Evolutionary conservation across 2,329 filamentous ascomycete genomes (phyloP).

Genomic region (Stagonosporopsis vannaccii): DNA sequence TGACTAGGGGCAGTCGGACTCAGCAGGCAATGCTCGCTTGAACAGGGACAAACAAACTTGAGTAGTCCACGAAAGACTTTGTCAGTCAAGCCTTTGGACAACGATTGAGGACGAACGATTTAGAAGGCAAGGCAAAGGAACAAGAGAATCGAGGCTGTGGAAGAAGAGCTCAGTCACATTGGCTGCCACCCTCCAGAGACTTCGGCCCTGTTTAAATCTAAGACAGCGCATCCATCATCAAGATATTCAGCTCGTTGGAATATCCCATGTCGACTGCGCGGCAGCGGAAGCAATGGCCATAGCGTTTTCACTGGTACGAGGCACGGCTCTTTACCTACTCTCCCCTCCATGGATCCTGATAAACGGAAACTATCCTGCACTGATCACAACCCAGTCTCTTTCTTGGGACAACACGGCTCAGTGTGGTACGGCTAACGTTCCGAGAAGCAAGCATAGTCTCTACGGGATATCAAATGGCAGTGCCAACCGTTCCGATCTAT

Average conservation of each 20-base stretch:
- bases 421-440: slow-evolving; percentile 4
- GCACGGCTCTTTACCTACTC: slow-evolving; percentile 3
- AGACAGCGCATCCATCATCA: slow-evolving; percentile 20
- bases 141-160: slow-evolving; percentile 30
- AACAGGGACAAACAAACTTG: slow-evolving; percentile 45
- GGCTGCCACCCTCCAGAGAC: slow-evolving; percentile 6
- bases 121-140: slow-evolving; percentile 22
- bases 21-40: slow-evolving; percentile 31
- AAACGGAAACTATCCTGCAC: slow-evolving; percentile 23
- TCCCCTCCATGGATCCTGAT: slow-evolving; percentile 21
- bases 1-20: slow-evolving; percentile 19
- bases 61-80: slow-evolving; percentile 27
- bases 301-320: slow-evolving; percentile 22
- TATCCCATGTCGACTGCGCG: slow-evolving; percentile 21
- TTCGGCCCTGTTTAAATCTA: slow-evolving; percentile 23
- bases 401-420: background rate
- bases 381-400: background rate
- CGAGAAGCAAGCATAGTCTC: slow-evolving; percentile 22
- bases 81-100: slow-evolving; percentile 28
- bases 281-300: slow-evolving; percentile 22
- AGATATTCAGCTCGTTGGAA: slow-evolving; percentile 24
- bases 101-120: slow-evolving; percentile 22
- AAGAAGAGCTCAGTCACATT: slow-evolving; percentile 16
- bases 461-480: slow-evolving; percentile 22
- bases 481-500: slow-evolving; percentile 20